These are phyloP conservation scores for Scenedesmus sp. DNA, from an alignment of 163 green algal species.

Conservation along the genomic window DNA sequence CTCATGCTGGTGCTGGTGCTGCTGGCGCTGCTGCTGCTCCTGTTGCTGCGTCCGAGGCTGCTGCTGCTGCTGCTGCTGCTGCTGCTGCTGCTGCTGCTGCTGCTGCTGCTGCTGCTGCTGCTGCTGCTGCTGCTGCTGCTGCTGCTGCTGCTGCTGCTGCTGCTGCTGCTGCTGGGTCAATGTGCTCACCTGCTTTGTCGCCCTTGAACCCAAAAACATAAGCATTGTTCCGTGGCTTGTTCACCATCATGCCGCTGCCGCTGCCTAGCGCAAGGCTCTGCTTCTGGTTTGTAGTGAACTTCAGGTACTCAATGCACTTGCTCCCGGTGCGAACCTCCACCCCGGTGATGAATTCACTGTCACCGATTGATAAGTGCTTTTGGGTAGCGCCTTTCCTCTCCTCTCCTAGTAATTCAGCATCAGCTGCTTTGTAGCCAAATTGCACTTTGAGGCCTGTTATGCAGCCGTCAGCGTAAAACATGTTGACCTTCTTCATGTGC, in stretches of 20 bases:
- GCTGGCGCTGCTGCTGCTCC: no score
- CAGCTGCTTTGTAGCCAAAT: conserved; percentile 9
- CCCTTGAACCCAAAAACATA: conserved; percentile 36
- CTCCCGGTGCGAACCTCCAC: background rate
- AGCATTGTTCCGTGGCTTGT: background rate
- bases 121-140: background rate
- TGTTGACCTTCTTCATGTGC: conserved; percentile 37
- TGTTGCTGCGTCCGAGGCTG: no score
- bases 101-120: no score
- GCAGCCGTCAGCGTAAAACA: background rate
- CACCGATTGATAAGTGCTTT: background rate
- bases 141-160: conserved; percentile 41
- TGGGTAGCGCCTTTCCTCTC: background rate
- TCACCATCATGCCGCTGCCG: background rate
- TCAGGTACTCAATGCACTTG: conserved; percentile 25
- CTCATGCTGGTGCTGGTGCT: no score
- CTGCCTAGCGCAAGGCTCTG: background rate
- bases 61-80: no score
- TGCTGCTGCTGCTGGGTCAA: background rate
- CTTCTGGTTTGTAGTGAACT: conserved; percentile 11
- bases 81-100: no score
- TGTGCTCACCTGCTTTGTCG: background rate
- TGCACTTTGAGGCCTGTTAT: conserved; percentile 21
- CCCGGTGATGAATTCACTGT: conserved; percentile 15
- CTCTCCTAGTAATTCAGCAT: background rate